A percentile compares a stretch with the other conserved stretches of the same genome.
Conservation (phyloP, 208 protist genomes). For the Blastocrithidia nonstop region DNA sequence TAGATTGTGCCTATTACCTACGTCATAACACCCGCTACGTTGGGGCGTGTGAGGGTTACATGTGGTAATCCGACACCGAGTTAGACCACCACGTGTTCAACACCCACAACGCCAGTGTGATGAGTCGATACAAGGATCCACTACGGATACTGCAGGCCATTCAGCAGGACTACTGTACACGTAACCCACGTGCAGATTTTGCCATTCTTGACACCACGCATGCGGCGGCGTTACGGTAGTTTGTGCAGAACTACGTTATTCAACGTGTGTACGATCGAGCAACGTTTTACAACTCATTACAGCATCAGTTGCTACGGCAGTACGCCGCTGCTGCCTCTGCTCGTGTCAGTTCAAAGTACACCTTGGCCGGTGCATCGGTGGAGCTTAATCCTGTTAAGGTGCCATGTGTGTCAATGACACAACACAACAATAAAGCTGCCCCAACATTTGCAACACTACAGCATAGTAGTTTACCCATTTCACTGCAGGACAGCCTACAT, state of each 20-base stretch:
- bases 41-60: slow-evolving; percentile 68
- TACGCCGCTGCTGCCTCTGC: slow-evolving; percentile 23
- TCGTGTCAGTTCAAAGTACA: slow-evolving; percentile 1
- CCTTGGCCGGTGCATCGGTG: no score
- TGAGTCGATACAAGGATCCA: slow-evolving; percentile 54
- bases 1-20: slow-evolving; percentile 73
- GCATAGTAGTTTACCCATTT: no score
- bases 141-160: slow-evolving; percentile 38
- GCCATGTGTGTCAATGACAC: no score
- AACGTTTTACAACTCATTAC: slow-evolving; percentile 41
- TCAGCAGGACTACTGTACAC: slow-evolving; percentile 58
- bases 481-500: no score
- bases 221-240: slow-evolving; percentile 34
- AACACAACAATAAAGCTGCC: no score
- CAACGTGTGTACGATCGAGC: slow-evolving; percentile 63
- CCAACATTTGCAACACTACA: no score
- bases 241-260: slow-evolving; percentile 48
- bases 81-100: slow-evolving; percentile 77
- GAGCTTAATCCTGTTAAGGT: no score
- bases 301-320: slow-evolving; percentile 30
- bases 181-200: slow-evolving; percentile 53
- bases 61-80: slow-evolving; percentile 68
- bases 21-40: slow-evolving; percentile 73
- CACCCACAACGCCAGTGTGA: slow-evolving; percentile 45
- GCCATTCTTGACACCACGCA: slow-evolving; percentile 57